Percentiles rank a stretch among this genome's conserved stretches.
Conservation (phyloP, 495 filamentous ascomycete species). For the Pyrenopolyporus hunteri region DNA sequence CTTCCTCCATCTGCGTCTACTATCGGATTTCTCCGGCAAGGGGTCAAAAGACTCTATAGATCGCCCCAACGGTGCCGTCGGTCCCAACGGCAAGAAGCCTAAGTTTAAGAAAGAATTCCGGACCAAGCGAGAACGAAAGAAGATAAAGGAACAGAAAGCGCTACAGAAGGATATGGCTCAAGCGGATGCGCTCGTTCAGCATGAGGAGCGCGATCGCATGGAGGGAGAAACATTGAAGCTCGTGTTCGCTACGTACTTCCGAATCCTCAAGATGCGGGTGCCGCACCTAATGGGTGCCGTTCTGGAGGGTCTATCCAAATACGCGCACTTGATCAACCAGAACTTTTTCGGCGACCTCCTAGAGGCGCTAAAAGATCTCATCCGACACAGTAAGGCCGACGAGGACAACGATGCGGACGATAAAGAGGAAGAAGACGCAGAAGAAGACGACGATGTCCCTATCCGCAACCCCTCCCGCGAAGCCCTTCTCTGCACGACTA, state of each 20-base stretch:
- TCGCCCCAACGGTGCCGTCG: slow-evolving; percentile 55
- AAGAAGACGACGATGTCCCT: slow-evolving; percentile 49
- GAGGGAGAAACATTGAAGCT: slow-evolving; percentile 94
- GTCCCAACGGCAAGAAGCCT: slow-evolving; percentile 61
- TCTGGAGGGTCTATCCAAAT: slow-evolving; percentile 85
- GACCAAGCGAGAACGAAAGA: slow-evolving; percentile 58
- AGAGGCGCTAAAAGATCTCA: slow-evolving; percentile 90
- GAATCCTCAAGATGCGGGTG: slow-evolving; percentile 82
- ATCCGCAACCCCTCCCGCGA: slow-evolving; percentile 77
- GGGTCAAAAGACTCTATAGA: slow-evolving; percentile 77
- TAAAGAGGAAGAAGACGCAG: slow-evolving; percentile 47
- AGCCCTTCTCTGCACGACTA: slow-evolving; percentile 91
- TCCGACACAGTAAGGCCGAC: slow-evolving; percentile 67
- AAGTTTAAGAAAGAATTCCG: slow-evolving; percentile 71
- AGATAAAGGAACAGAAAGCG: slow-evolving; percentile 79
- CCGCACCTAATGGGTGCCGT: slow-evolving; percentile 90
- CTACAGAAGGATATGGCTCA: slow-evolving; percentile 93
- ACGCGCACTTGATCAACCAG: slow-evolving; percentile 95
- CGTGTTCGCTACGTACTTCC: slow-evolving; percentile 93
- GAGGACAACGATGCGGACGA: slow-evolving; percentile 51
- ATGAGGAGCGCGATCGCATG: slow-evolving; percentile 90
- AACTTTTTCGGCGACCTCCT: slow-evolving; percentile 97
- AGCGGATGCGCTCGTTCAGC: slow-evolving; percentile 86
- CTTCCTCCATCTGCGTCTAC: slow-evolving; percentile 86
- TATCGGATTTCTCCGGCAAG: slow-evolving; percentile 84